Evolutionary conservation across 2,329 filamentous ascomycete genomes (phyloP).

Genomic region (Fonsecaea multimorphosa): DNA sequence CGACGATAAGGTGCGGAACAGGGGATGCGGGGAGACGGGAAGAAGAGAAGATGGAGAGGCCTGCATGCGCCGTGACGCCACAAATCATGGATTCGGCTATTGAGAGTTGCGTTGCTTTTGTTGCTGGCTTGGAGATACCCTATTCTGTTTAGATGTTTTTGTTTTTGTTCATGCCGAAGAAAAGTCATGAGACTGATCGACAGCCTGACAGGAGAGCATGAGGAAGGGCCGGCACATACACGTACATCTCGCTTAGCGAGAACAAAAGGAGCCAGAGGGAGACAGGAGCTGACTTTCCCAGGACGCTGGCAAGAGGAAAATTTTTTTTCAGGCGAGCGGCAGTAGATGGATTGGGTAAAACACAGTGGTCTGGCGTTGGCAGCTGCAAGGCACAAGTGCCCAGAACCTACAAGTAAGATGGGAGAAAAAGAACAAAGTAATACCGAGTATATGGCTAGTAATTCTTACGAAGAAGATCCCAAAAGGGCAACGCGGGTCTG

Average conservation of each 20-base stretch:
- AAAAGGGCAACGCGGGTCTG: not conserved
- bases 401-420: not conserved
- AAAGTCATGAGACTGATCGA: not conserved
- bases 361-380: not conserved
- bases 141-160: constrained; percentile 5
- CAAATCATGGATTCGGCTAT: not conserved
- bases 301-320: not conserved
- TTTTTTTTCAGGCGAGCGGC: not conserved
- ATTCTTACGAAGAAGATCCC: constrained; percentile 5
- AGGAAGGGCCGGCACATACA: not conserved
- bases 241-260: not conserved
- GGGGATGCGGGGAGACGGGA: not conserved
- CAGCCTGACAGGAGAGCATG: not conserved
- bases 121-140: constrained; percentile 20
- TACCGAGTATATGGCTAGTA: not conserved
- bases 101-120: constrained; percentile 4
- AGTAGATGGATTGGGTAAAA: not conserved
- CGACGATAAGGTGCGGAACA: constrained; percentile 18
- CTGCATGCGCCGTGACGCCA: constrained; percentile 9
- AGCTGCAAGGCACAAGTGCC: constrained; percentile 15
- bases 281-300: not conserved
- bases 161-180: constrained; percentile 2
- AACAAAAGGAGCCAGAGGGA: not conserved
- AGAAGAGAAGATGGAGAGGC: not conserved
- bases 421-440: constrained; percentile 5